phyloP scores from a whole-genome alignment of 1,284 basidiomycete genomes.

The Meira miltonrushii region DNA sequence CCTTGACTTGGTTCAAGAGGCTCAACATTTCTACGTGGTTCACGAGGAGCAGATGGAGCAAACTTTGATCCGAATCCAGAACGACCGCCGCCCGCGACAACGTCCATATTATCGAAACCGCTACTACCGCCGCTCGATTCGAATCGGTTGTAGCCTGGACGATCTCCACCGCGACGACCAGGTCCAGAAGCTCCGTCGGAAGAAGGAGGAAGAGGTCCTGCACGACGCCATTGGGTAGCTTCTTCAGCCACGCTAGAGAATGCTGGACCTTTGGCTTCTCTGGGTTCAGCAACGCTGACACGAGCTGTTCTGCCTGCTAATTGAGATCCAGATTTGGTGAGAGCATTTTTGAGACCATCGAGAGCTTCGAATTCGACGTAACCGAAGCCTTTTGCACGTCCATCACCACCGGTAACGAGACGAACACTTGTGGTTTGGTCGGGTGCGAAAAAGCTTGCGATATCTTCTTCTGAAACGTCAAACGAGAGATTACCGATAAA shows the following conservation, averaged over 20 bases:
- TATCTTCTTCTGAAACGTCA: constrained; percentile 77
- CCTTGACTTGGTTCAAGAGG: constrained; percentile 38
- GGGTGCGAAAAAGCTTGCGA: constrained; percentile 64
- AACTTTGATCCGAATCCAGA: constrained; percentile 48
- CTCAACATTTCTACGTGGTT: constrained; percentile 2
- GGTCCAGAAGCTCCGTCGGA: constrained; percentile 11
- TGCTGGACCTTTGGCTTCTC: constrained; percentile 56
- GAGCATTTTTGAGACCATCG: constrained; percentile 75
- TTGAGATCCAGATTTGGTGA: constrained; percentile 43
- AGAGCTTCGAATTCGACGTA: constrained; percentile 87
- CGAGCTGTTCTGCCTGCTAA: constrained; percentile 76
- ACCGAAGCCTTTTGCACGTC: constrained; percentile 94
- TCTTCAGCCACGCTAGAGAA: constrained; percentile 55
- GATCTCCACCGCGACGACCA: constrained; percentile 21
- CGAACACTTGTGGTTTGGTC: constrained; percentile 64
- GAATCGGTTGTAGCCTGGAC: constrained; percentile 21
- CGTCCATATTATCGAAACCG: constrained; percentile 48
- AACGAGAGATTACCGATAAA: constrained; percentile 94
- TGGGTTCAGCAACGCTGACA: constrained; percentile 90
- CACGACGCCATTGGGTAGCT: constrained; percentile 71
- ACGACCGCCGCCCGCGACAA: constrained; percentile 36
- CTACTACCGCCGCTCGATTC: constrained; percentile 20
- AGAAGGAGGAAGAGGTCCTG: constrained; percentile 64
- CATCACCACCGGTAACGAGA: constrained; percentile 78
- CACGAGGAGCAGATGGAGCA: constrained; percentile 16